Percentiles rank a stretch among this genome's conserved stretches.
These are phyloP conservation scores for Pichia sp. DNA, from an alignment of 1,139 yeast genomes.

Conservation along the genomic window DNA sequence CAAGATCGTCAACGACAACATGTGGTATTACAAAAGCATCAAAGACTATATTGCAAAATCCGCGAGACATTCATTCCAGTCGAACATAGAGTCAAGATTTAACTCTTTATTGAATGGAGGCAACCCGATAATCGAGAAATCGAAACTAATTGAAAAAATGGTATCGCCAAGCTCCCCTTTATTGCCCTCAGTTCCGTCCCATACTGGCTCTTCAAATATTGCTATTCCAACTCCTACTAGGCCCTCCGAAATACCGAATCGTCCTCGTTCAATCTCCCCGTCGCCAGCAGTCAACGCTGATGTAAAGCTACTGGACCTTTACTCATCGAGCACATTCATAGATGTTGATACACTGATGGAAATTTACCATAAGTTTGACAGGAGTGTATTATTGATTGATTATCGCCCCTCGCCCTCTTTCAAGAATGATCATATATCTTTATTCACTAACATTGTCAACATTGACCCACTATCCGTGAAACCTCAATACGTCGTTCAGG, in stretches of 20 bases:
- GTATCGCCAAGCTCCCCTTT: not conserved
- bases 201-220: not conserved
- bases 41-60: conserved; percentile 14
- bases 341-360: conserved; percentile 24
- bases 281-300: conserved; percentile 3
- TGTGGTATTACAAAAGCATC: conserved; percentile 10
- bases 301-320: conserved; percentile 4
- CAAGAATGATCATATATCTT: conserved; percentile 50
- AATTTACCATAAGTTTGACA: conserved; percentile 23
- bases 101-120: conserved; percentile 16
- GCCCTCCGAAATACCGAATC: not conserved
- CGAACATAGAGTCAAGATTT: conserved; percentile 14
- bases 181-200: not conserved
- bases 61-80: conserved; percentile 6
- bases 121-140: conserved; percentile 13
- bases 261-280: conserved; percentile 16
- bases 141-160: conserved; percentile 12
- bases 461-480: conserved; percentile 53
- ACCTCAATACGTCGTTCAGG: conserved; percentile 33
- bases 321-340: conserved; percentile 4
- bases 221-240: not conserved
- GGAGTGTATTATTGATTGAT: conserved; percentile 48
- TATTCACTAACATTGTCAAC: conserved; percentile 46
- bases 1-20: conserved; percentile 3
- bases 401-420: conserved; percentile 48